phyloP scores from a whole-genome alignment of 768 basidiomycete species.

The Boletus rufocinnamomeus region DNA sequence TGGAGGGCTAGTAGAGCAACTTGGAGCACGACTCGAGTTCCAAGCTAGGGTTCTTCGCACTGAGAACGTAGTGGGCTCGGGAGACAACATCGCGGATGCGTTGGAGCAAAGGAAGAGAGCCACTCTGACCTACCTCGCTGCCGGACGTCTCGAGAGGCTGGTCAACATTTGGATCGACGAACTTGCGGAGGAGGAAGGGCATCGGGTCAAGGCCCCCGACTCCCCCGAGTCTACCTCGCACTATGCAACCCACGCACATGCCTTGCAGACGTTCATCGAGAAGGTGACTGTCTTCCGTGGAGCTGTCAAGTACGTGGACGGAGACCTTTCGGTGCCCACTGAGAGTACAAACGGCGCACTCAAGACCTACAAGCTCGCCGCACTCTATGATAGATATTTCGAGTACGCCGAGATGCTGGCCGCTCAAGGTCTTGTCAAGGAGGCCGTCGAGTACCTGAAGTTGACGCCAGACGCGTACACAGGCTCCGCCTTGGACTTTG shows the following conservation, averaged over 20 bases:
- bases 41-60: slow-evolving; percentile 65
- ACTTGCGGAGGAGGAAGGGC: slow-evolving; percentile 79
- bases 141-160: slow-evolving; percentile 82
- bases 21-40: slow-evolving; percentile 89
- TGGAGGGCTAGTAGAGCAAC: slow-evolving; percentile 82
- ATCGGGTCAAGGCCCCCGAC: slow-evolving; percentile 43
- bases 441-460: slow-evolving; percentile 78
- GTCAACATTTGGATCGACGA: slow-evolving; percentile 93
- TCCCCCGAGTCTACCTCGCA: slow-evolving; percentile 48
- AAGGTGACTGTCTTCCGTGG: slow-evolving; percentile 94
- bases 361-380: slow-evolving; percentile 79
- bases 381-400: slow-evolving; percentile 89
- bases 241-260: slow-evolving; percentile 80
- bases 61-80: slow-evolving; percentile 43
- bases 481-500: slow-evolving; percentile 51
- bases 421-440: slow-evolving; percentile 83
- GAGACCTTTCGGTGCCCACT: slow-evolving; percentile 53
- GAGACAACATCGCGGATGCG: slow-evolving; percentile 36
- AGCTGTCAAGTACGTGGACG: slow-evolving; percentile 79
- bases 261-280: slow-evolving; percentile 92
- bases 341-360: slow-evolving; percentile 42
- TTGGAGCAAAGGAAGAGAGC: slow-evolving; percentile 79
- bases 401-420: slow-evolving; percentile 95
- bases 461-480: slow-evolving; percentile 80
- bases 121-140: slow-evolving; percentile 90